A percentile compares a stretch with the other conserved stretches of the same genome.
These are phyloP conservation scores for Zygosaccharomyces lentus DNA, from an alignment of 805 yeast genomes.

Conservation along the genomic window DNA sequence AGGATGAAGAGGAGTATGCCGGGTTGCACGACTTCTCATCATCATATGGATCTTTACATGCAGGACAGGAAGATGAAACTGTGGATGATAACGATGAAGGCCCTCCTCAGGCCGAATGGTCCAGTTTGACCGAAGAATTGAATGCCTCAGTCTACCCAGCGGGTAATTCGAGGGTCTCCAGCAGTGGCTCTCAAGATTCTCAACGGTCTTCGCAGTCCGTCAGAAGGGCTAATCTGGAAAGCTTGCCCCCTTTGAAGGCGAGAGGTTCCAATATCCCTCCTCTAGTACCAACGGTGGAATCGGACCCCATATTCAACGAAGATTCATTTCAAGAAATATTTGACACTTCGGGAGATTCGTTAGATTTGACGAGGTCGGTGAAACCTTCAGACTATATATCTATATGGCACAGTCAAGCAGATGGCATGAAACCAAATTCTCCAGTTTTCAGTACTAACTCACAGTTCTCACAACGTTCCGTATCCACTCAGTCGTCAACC, in stretches of 20 bases:
- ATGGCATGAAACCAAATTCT: conserved; percentile 15
- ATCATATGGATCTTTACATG: conserved; percentile 1
- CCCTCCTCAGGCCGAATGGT: neutral
- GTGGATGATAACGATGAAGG: neutral
- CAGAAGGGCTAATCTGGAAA: neutral
- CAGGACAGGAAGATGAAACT: neutral
- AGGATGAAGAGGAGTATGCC: neutral
- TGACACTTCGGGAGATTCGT: conserved; percentile 26
- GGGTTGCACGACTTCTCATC: conserved; percentile 3
- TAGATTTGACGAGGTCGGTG: conserved; percentile 16
- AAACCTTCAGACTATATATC: conserved; percentile 26
- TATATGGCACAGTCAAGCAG: conserved; percentile 34
- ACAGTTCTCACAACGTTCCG: conserved; percentile 24
- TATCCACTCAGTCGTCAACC: conserved; percentile 17
- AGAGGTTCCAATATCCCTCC: conserved; percentile 12
- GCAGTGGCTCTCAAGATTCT: neutral
- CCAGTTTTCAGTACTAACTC: conserved; percentile 27
- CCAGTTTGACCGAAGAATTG: conserved; percentile 1
- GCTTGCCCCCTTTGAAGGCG: neutral
- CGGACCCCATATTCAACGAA: conserved; percentile 21
- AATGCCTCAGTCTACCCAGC: neutral
- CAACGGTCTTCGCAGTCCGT: neutral
- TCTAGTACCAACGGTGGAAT: conserved; percentile 16
- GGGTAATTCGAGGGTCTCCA: neutral
- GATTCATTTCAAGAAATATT: conserved; percentile 25